phyloP scores from a whole-genome alignment of 805 yeast genomes.

The Debaryomyces castellii region DNA sequence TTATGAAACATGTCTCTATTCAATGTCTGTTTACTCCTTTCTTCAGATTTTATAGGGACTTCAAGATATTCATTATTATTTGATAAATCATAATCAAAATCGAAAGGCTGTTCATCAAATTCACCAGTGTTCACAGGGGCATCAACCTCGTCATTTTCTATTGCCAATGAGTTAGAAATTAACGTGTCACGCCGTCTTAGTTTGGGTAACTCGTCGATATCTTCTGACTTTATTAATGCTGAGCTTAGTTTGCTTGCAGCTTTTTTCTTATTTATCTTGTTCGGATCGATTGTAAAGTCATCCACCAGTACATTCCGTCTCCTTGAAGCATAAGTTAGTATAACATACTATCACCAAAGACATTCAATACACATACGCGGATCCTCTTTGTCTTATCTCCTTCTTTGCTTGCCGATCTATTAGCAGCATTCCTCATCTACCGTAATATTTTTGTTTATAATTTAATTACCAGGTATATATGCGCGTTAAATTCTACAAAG shows the following conservation, averaged over 20 bases:
- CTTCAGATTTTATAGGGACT: neutral
- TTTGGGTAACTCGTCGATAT: conserved; percentile 7
- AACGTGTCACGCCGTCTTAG: neutral
- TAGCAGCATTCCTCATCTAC: neutral
- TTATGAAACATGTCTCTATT: too few relatives aligned
- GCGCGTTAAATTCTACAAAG: neutral
- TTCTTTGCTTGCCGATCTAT: conserved; percentile 16
- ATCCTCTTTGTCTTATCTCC: conserved; percentile 38
- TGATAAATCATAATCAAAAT: neutral
- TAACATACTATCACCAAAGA: neutral
- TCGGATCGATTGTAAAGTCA: conserved; percentile 5
- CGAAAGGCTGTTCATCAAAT: neutral
- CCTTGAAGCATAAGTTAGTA: conserved; percentile 7
- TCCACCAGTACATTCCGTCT: conserved; percentile 8
- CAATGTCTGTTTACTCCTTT: neutral
- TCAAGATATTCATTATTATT: neutral
- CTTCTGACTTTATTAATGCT: conserved; percentile 21
- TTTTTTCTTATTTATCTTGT: neutral
- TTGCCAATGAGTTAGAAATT: neutral
- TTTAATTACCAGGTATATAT: neutral
- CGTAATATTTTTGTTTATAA: neutral
- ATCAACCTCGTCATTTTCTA: neutral
- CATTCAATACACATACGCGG: conserved; percentile 35
- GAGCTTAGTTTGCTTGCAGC: conserved; percentile 19
- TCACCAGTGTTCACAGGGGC: neutral